Conservation (phyloP, 2,329 filamentous ascomycete genomes). For the Curvularia verruculosa region DNA sequence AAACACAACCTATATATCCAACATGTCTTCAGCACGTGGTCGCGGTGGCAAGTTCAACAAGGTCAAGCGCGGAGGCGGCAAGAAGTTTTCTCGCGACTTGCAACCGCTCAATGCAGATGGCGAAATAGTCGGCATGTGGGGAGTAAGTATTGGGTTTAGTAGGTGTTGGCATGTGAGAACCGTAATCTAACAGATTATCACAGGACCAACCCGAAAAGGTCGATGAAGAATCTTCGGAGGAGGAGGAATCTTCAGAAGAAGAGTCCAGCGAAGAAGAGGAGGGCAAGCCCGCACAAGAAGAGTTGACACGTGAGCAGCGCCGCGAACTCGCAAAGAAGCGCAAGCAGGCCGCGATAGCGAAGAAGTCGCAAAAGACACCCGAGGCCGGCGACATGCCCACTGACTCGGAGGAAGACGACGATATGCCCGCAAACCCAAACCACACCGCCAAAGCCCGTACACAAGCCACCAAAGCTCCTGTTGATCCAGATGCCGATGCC, state of each 20-base stretch:
- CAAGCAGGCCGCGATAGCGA: conserved; percentile 86
- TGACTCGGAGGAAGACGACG: conserved; percentile 66
- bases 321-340: conserved; percentile 85
- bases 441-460: conserved; percentile 72
- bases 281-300: conserved; percentile 55
- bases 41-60: conserved; percentile 95
- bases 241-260: conserved; percentile 54
- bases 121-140: conserved; percentile 89
- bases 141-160: conserved; percentile 55
- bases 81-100: conserved; percentile 92
- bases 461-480: conserved; percentile 66
- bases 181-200: conserved; percentile 22
- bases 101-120: conserved; percentile 88
- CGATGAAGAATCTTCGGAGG: conserved; percentile 53
- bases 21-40: conserved; percentile 67
- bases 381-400: conserved; percentile 87
- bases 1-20: conserved; percentile 25
- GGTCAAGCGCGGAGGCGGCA: conserved; percentile 90
- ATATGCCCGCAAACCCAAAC: conserved; percentile 89
- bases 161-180: not conserved
- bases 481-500: conserved; percentile 53
- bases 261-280: conserved; percentile 52
- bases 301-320: conserved; percentile 84
- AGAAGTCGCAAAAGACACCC: conserved; percentile 71
- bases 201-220: conserved; percentile 55